Conservation (phyloP, 73 alveolate genomes). For the Stentor roeselii region DNA sequence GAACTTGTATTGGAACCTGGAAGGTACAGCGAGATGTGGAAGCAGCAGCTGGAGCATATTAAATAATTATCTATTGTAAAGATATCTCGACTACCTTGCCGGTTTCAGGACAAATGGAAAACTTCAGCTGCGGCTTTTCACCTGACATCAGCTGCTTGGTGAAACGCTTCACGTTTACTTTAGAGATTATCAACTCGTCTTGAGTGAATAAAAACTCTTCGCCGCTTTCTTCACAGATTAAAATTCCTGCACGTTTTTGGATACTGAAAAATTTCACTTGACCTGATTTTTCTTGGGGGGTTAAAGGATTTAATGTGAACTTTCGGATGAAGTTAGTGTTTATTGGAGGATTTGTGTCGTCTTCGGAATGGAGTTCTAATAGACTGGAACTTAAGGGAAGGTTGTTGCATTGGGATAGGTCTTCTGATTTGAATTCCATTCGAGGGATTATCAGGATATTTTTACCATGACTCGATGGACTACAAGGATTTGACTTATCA, state of each 20-base stretch:
- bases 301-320: no score
- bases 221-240: neutral
- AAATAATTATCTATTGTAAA: neutral
- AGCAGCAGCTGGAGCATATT: neutral
- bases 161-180: neutral
- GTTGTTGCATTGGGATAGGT: no score
- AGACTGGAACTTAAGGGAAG: no score
- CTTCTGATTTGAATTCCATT: no score
- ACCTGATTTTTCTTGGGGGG: no score
- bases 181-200: neutral
- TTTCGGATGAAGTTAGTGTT: no score
- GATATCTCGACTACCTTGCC: neutral
- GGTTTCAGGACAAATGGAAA: neutral
- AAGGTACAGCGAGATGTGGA: constrained; percentile 24
- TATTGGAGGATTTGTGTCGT: no score
- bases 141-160: no score
- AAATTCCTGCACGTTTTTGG: neutral
- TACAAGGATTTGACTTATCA: no score
- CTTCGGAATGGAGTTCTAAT: no score
- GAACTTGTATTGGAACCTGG: constrained; percentile 50
- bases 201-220: neutral
- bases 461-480: no score
- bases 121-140: neutral
- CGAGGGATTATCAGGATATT: no score
- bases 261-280: neutral